Evolutionary conservation across 2,329 filamentous ascomycete genomes (phyloP).

Genomic region (Amesomyces nigricolor): DNA sequence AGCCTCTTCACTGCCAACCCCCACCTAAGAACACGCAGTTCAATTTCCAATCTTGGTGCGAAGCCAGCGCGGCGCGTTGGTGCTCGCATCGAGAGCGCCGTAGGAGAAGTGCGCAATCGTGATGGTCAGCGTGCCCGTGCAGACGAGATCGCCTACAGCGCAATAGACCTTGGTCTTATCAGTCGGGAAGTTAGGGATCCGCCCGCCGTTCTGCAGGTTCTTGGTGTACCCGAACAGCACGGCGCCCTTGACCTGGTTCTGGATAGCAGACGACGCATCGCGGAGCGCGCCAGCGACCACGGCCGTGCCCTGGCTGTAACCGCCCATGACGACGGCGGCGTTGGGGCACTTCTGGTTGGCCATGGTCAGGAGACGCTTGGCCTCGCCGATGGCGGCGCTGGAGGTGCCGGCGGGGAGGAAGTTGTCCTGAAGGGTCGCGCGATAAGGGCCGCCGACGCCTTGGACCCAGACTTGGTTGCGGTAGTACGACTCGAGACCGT

Average conservation of each 20-base stretch:
- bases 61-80: too few species aligned
- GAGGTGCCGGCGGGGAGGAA: conserved; percentile 19
- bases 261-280: conserved; percentile 28
- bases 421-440: conserved; percentile 18
- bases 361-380: conserved; percentile 35
- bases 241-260: conserved; percentile 32
- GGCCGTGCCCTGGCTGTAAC: conserved; percentile 38
- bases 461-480: conserved; percentile 36
- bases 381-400: conserved; percentile 35
- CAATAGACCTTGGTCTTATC: conserved; percentile 36
- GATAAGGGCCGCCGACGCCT: conserved; percentile 37
- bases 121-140: conserved; percentile 33
- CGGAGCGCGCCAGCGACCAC: conserved; percentile 37
- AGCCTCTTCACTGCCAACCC: too few species aligned
- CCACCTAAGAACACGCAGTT: too few species aligned
- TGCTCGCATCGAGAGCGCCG: not conserved
- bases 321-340: conserved; percentile 37
- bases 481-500: conserved; percentile 28
- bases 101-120: conserved; percentile 29
- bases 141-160: conserved; percentile 30
- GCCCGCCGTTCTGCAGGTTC: conserved; percentile 37
- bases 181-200: conserved; percentile 35
- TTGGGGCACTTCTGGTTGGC: conserved; percentile 40
- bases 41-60: too few species aligned
- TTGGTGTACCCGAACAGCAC: conserved; percentile 36